Conservation (phyloP, 2,329 filamentous ascomycete genomes). For the Erysiphe neolycopersici region DNA sequence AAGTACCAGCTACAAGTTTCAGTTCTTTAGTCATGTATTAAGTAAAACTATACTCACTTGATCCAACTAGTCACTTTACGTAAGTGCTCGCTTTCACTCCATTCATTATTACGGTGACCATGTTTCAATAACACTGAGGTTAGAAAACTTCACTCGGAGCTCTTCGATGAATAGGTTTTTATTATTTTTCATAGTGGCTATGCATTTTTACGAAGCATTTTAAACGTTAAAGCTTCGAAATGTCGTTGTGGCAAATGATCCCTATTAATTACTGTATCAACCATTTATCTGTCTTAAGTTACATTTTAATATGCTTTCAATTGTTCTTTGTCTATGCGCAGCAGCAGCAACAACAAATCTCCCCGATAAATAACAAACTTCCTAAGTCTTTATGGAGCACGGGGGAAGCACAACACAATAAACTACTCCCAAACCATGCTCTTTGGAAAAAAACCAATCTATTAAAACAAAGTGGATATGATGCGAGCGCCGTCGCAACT, state of each 20-base stretch:
- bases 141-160: too few relatives aligned
- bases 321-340: slow-evolving; percentile 35
- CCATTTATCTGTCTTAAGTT: neutral
- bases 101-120: too few relatives aligned
- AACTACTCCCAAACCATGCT: slow-evolving; percentile 8
- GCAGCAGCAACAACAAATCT: slow-evolving; percentile 19
- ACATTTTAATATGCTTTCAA: slow-evolving; percentile 21
- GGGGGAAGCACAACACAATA: neutral
- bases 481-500: slow-evolving; percentile 94
- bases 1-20: too few relatives aligned
- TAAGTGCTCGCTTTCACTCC: too few relatives aligned
- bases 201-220: neutral
- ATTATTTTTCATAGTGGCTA: neutral
- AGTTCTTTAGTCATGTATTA: too few relatives aligned
- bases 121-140: too few relatives aligned
- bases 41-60: too few relatives aligned
- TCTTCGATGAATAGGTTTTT: neutral
- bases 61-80: too few relatives aligned
- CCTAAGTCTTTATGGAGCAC: neutral
- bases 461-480: slow-evolving; percentile 18
- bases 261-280: neutral
- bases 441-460: slow-evolving; percentile 12
- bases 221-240: neutral
- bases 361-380: neutral
- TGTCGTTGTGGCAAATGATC: neutral